phyloP scores from a whole-genome alignment of 1,139 yeast species.

The Debaryomycetaceae sp. region DNA sequence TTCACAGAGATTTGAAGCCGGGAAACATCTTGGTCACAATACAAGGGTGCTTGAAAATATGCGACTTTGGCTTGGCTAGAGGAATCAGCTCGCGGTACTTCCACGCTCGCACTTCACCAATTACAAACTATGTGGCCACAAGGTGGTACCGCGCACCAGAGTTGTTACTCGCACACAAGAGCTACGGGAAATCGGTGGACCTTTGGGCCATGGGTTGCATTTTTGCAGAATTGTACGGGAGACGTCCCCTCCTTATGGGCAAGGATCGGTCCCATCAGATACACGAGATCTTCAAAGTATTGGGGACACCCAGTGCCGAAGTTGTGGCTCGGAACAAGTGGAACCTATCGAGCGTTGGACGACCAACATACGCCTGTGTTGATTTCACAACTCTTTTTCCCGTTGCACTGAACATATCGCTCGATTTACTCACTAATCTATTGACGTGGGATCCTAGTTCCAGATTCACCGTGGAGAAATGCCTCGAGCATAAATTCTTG shows the following conservation, averaged over 20 bases:
- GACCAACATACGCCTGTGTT: constrained; percentile 32
- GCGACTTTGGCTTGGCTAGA: constrained; percentile 88
- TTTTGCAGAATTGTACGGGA: constrained; percentile 68
- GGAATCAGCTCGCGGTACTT: constrained; percentile 51
- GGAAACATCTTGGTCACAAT: constrained; percentile 75
- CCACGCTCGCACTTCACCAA: constrained; percentile 32
- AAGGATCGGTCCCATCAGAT: constrained; percentile 63
- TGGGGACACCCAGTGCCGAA: constrained; percentile 57
- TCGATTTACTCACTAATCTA: constrained; percentile 44
- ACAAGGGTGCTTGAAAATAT: constrained; percentile 68
- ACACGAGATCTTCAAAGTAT: constrained; percentile 53
- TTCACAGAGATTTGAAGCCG: constrained; percentile 83
- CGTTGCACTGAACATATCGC: constrained; percentile 47
- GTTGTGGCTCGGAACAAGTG: constrained; percentile 28
- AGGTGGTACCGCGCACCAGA: constrained; percentile 97
- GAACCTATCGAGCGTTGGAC: constrained; percentile 24
- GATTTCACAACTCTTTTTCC: constrained; percentile 56
- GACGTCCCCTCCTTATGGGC: constrained; percentile 71
- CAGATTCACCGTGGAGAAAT: constrained; percentile 45
- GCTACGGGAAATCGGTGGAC: constrained; percentile 58
- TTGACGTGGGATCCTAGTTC: constrained; percentile 56
- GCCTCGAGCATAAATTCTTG: constrained; percentile 52
- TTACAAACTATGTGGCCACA: constrained; percentile 89
- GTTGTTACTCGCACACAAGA: constrained; percentile 59
- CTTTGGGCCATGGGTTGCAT: constrained; percentile 83